A percentile compares a stretch with the other conserved stretches of the same genome.
phyloP scores from a whole-genome alignment of 2,329 filamentous ascomycete genomes.

The Elsinoe ampelina region DNA sequence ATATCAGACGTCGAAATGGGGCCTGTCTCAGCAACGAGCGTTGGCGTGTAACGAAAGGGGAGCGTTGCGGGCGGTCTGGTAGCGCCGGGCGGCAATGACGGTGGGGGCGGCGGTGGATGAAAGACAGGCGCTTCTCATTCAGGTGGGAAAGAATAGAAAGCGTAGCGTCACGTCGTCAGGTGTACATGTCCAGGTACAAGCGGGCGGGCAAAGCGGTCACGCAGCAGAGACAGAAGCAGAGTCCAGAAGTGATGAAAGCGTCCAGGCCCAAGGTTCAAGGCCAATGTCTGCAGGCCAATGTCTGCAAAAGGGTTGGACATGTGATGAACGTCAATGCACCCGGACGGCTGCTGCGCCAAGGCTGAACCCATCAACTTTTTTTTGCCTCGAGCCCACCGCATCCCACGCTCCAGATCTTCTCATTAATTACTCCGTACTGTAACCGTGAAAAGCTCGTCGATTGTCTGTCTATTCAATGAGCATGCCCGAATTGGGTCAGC shows the following conservation, averaged over 20 bases:
- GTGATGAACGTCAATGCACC: not conserved
- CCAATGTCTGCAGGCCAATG: no score
- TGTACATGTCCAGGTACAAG: not conserved
- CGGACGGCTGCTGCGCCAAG: not conserved
- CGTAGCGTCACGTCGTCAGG: not conserved
- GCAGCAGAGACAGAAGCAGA: not conserved
- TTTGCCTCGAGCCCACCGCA: not conserved
- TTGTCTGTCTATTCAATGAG: constrained; percentile 38
- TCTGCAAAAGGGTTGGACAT: constrained; percentile 2
- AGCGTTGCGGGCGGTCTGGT: constrained; percentile 12
- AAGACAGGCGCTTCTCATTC: not conserved
- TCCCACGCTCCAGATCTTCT: not conserved
- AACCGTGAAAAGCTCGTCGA: not conserved
- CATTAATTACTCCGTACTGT: no score
- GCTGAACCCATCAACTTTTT: no score
- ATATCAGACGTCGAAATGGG: constrained; percentile 2
- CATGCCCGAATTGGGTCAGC: constrained; percentile 68
- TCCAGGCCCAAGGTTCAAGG: not conserved
- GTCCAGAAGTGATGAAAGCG: not conserved
- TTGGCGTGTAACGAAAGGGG: constrained; percentile 10
- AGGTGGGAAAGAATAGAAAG: not conserved
- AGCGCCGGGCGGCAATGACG: constrained; percentile 1
- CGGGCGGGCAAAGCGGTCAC: not conserved
- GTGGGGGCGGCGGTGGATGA: not conserved
- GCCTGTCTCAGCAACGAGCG: constrained; percentile 14